Percentiles rank a stretch among this genome's conserved stretches.
Evolutionary conservation across 345 rosid species (phyloP).

Genomic region (Gossypium turneri): DNA sequence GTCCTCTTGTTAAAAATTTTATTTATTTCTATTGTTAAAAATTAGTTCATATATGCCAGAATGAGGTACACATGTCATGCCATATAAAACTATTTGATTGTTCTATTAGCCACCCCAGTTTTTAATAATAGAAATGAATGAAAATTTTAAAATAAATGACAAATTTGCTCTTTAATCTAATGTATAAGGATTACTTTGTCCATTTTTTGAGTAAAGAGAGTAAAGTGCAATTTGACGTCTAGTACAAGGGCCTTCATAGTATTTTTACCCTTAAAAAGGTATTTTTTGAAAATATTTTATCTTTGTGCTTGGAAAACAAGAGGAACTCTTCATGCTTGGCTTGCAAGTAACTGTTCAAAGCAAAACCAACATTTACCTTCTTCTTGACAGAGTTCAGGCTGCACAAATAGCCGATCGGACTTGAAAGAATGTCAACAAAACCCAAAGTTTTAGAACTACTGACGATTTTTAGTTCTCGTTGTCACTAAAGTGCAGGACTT

Average conservation of each 20-base stretch:
- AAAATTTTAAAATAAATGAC: too few relatives aligned
- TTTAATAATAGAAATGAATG: too few relatives aligned
- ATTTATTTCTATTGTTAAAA: too few relatives aligned
- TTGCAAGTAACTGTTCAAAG: neutral
- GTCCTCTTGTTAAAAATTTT: too few relatives aligned
- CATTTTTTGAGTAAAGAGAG: too few relatives aligned
- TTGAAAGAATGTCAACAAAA: neutral
- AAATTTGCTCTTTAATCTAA: too few relatives aligned
- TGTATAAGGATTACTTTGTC: accelerated
- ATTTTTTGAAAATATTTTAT: neutral
- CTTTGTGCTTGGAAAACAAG: neutral
- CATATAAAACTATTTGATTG: too few relatives aligned
- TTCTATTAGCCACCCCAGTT: too few relatives aligned
- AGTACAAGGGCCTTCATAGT: too few relatives aligned
- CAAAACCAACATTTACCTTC: neutral
- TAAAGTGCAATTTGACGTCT: too few relatives aligned
- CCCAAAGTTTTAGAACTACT: neutral
- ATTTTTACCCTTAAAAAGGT: neutral
- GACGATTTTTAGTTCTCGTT: neutral
- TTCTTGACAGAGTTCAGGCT: neutral
- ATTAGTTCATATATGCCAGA: too few relatives aligned
- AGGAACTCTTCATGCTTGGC: neutral
- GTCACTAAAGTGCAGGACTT: neutral
- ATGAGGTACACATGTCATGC: too few relatives aligned
- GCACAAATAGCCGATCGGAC: neutral